Percentiles rank a stretch among this genome's conserved stretches.
These are phyloP conservation scores for Gossypium mustelinum DNA, from an alignment of 345 rosid species.

Conservation along the genomic window DNA sequence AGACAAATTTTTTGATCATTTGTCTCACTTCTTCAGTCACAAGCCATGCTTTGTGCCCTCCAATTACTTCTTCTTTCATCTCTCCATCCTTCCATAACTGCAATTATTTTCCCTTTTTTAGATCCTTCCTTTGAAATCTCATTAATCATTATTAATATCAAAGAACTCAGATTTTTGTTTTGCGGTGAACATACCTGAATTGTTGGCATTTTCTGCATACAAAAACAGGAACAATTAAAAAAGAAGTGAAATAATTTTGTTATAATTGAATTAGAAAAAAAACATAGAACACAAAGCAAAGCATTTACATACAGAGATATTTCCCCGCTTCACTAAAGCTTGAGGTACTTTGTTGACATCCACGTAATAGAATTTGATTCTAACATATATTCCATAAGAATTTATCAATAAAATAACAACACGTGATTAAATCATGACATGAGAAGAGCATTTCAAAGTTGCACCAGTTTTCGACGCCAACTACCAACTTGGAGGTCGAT, in stretches of 20 bases:
- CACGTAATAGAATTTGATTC: constrained; percentile 71
- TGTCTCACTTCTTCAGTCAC: constrained; percentile 79
- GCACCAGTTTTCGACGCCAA: background rate
- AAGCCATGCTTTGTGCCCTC: constrained; percentile 96
- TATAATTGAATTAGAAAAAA: background rate
- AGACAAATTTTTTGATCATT: constrained; percentile 59
- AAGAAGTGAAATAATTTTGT: background rate
- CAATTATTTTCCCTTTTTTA: constrained; percentile 1
- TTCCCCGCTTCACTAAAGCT: constrained; percentile 76
- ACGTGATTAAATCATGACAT: background rate
- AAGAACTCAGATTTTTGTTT: background rate
- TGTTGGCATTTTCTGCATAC: constrained; percentile 84
- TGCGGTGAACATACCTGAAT: constrained; percentile 54
- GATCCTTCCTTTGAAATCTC: background rate
- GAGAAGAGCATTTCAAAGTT: background rate
- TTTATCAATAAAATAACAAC: background rate
- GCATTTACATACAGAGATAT: constrained; percentile 53
- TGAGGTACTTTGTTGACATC: constrained; percentile 87
- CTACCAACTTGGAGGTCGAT: background rate
- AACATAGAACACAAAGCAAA: background rate
- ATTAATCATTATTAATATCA: background rate
- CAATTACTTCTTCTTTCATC: constrained; percentile 87
- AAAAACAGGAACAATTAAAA: background rate
- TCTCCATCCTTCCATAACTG: constrained; percentile 87
- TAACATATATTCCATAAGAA: background rate